These are phyloP conservation scores for Ophiostoma perfectum DNA, from an alignment of 2,329 filamentous ascomycete genomes.

Conservation along the genomic window DNA sequence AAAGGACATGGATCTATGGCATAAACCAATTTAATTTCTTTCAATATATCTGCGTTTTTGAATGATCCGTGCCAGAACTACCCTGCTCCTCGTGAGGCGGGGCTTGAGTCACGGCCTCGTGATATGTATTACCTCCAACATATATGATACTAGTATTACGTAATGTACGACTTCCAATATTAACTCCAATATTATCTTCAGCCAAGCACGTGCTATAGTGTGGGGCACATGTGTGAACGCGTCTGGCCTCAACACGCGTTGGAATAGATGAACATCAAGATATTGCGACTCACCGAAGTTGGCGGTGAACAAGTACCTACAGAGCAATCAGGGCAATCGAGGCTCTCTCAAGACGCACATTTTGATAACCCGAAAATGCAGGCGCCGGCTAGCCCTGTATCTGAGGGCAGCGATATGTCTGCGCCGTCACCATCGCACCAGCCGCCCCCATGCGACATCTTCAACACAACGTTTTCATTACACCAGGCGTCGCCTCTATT, in stretches of 20 bases:
- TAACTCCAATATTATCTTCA: not conserved
- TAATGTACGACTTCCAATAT: no score
- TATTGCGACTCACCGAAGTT: not conserved
- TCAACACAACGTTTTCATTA: conserved; percentile 55
- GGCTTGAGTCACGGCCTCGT: not conserved
- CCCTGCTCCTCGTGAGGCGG: not conserved
- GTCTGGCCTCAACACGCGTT: not conserved
- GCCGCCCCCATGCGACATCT: conserved; percentile 34
- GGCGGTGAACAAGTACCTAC: not conserved
- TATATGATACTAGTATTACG: no score
- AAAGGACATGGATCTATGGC: not conserved
- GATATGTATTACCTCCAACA: not conserved
- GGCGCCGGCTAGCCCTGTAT: not conserved
- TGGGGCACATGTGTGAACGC: not conserved
- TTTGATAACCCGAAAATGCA: not conserved
- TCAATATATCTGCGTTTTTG: not conserved
- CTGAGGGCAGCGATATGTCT: not conserved
- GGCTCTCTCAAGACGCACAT: not conserved
- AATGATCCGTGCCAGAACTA: not conserved
- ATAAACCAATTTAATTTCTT: not conserved
- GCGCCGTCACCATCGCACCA: not conserved
- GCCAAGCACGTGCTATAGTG: not conserved
- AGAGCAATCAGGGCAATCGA: not conserved
- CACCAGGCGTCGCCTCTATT: conserved; percentile 52
- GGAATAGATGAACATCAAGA: not conserved